phyloP scores from a whole-genome alignment of 2,329 filamentous ascomycete species.

The Beauveria pseudobassiana region DNA sequence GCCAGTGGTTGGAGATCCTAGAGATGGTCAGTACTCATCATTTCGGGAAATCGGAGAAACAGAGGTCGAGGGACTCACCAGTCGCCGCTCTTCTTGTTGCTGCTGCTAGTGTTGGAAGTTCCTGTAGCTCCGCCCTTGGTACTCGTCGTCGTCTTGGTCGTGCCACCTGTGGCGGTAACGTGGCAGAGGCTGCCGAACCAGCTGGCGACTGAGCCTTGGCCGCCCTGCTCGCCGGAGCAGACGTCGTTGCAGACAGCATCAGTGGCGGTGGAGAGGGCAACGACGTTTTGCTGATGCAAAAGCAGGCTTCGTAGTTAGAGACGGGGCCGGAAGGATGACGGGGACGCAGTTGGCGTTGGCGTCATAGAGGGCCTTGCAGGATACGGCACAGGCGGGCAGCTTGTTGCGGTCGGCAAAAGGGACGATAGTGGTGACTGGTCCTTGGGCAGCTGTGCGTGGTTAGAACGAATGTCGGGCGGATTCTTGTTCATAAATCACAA shows the following conservation, averaged over 20 bases:
- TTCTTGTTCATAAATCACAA: too few species aligned
- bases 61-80: neutral
- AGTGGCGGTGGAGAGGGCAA: constrained; percentile 47
- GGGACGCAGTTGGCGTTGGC: constrained; percentile 66
- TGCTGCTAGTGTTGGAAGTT: neutral
- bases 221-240: constrained; percentile 37
- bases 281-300: constrained; percentile 61
- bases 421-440: constrained; percentile 41
- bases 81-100: neutral
- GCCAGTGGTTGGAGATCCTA: constrained; percentile 64
- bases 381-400: constrained; percentile 55
- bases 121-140: neutral
- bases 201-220: constrained; percentile 49
- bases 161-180: constrained; percentile 25
- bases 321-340: constrained; percentile 38
- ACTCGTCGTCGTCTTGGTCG: constrained; percentile 11
- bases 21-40: neutral
- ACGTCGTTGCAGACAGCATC: constrained; percentile 54
- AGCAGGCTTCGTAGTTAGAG: constrained; percentile 58
- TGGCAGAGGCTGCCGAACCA: constrained; percentile 67
- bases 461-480: too few species aligned
- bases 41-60: neutral
- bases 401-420: constrained; percentile 37
- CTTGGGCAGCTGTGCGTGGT: neutral
- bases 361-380: constrained; percentile 55